phyloP scores from a whole-genome alignment of 1,139 yeast species.

The Pichia sp. region DNA sequence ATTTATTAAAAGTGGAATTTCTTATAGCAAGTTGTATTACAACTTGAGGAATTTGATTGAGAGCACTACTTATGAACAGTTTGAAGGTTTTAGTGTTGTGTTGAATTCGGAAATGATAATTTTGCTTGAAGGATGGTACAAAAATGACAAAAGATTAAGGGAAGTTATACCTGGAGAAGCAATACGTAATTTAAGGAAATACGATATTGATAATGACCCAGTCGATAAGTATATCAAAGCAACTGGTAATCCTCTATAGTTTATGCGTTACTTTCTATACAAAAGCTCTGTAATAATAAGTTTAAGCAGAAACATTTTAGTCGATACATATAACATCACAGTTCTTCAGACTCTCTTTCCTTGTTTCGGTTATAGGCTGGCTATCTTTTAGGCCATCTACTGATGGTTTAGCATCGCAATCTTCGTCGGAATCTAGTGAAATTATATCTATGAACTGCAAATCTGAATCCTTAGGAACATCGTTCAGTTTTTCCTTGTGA shows the following conservation, averaged over 20 bases:
- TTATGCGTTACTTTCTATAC: too few species aligned
- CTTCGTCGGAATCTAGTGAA: constrained; percentile 19
- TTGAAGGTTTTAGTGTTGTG: constrained; percentile 40
- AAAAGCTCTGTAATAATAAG: too few species aligned
- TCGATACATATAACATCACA: constrained; percentile 7
- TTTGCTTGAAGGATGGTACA: constrained; percentile 63
- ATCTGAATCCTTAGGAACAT: constrained; percentile 35
- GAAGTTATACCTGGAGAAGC: constrained; percentile 40
- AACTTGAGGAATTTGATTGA: constrained; percentile 66
- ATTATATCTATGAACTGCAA: constrained; percentile 34
- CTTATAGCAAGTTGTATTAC: constrained; percentile 65
- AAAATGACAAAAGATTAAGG: constrained; percentile 56
- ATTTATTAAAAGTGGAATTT: constrained; percentile 68
- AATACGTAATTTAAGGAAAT: constrained; percentile 37
- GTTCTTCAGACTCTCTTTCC: neutral
- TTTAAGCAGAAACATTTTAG: neutral
- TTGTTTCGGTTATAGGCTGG: neutral
- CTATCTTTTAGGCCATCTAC: neutral
- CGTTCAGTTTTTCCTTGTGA: constrained; percentile 14
- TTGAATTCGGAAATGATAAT: constrained; percentile 49
- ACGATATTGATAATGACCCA: constrained; percentile 46
- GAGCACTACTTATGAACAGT: constrained; percentile 49
- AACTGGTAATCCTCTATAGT: constrained; percentile 27
- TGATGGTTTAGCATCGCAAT: neutral
- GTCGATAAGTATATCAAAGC: constrained; percentile 37